Percentiles rank a stretch among this genome's conserved stretches.
Conservation (phyloP, 345 rosid species). For the Nasturtium officinale region DNA sequence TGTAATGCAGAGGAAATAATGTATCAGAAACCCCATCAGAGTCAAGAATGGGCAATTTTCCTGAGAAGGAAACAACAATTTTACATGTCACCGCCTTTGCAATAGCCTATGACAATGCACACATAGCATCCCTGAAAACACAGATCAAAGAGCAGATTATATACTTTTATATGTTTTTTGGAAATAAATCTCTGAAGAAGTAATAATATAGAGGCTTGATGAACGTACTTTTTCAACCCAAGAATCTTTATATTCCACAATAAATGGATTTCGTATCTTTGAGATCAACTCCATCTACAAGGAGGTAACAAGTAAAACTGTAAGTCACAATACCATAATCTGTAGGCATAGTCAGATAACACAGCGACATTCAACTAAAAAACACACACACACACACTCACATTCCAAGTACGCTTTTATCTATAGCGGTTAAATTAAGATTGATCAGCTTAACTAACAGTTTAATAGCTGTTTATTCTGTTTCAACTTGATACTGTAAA, state of each 20-base stretch:
- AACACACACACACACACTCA: not conserved
- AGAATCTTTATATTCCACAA: constrained; percentile 96
- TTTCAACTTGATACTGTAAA: not conserved
- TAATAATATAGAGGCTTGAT: not conserved
- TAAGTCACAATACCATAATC: constrained; percentile 15
- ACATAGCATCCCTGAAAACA: constrained; percentile 91
- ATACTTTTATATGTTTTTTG: not conserved
- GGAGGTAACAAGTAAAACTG: constrained; percentile 3
- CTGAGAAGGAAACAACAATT: constrained; percentile 45
- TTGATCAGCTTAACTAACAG: not conserved
- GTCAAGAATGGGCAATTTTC: constrained; percentile 23
- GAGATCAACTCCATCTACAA: constrained; percentile 95
- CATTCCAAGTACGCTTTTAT: not conserved
- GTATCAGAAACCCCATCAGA: constrained; percentile 17
- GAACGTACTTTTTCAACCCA: constrained; percentile 91
- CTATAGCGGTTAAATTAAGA: not conserved
- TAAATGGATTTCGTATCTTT: constrained; percentile 81
- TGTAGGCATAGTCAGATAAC: not conserved
- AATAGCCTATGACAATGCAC: constrained; percentile 94
- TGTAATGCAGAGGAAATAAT: constrained; percentile 42
- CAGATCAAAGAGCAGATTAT: constrained; percentile 14
- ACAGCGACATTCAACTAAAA: not conserved
- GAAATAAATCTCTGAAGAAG: not conserved
- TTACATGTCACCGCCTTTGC: constrained; percentile 99
- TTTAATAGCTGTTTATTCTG: not conserved